These are phyloP conservation scores for Beauveria australis DNA, from an alignment of 2,329 filamentous ascomycete species.

Conservation along the genomic window DNA sequence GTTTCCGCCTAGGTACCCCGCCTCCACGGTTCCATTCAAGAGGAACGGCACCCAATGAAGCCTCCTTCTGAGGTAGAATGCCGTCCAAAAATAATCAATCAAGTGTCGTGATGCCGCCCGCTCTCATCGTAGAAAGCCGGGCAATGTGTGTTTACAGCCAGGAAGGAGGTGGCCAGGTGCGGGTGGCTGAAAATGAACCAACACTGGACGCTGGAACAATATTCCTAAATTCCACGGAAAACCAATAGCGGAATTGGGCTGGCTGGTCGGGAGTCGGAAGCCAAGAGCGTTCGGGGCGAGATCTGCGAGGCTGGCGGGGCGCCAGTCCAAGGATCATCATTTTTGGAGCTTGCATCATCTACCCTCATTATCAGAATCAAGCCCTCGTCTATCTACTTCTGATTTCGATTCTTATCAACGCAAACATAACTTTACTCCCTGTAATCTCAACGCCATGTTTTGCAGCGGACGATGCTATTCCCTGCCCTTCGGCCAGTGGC, in stretches of 20 bases:
- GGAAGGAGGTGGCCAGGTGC: not conserved
- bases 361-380: not conserved
- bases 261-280: not conserved
- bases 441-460: conserved; percentile 8
- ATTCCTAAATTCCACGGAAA: no score
- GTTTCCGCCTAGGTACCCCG: not conserved
- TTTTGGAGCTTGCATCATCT: not conserved
- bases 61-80: no score
- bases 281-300: not conserved
- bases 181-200: no score
- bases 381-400: not conserved
- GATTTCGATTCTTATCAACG: not conserved
- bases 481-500: not conserved
- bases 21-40: not conserved
- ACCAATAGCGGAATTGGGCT: no score
- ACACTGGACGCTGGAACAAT: no score
- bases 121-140: not conserved
- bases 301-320: not conserved
- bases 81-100: not conserved
- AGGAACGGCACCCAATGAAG: no score
- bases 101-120: not conserved
- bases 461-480: conserved; percentile 21
- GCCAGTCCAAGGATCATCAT: not conserved
- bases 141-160: not conserved
- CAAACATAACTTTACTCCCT: not conserved